Evolutionary conservation across 2,329 filamentous ascomycete genomes (phyloP).

Genomic region (Exophiala dermatitidis): DNA sequence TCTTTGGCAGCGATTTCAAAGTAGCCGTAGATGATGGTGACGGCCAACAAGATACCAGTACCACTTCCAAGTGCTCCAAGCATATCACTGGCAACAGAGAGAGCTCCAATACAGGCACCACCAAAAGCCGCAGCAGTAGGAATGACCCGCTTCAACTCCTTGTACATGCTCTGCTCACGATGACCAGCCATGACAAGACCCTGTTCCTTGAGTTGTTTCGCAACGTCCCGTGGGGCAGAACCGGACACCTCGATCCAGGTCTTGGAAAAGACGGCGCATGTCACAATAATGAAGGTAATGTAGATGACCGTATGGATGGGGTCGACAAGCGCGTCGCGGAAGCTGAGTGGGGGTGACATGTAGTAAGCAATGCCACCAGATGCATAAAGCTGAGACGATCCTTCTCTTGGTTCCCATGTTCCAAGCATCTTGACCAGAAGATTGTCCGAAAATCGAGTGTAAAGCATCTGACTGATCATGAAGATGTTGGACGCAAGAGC

Average conservation of each 20-base stretch:
- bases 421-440: constrained; percentile 94
- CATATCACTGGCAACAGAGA: constrained; percentile 91
- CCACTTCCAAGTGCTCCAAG: constrained; percentile 92
- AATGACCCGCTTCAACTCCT: constrained; percentile 98
- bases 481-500: constrained; percentile 98
- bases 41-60: constrained; percentile 94
- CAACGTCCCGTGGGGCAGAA: constrained; percentile 93
- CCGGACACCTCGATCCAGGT: constrained; percentile 99
- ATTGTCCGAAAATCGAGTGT: constrained; percentile 98
- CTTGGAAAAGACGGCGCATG: constrained; percentile 98
- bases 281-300: constrained; percentile 94
- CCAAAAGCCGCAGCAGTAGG: constrained; percentile 96
- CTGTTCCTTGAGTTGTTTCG: constrained; percentile 99
- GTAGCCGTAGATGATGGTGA: constrained; percentile 99
- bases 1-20: constrained; percentile 99
- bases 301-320: constrained; percentile 95
- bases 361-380: constrained; percentile 95
- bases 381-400: constrained; percentile 90
- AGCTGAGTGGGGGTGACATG: constrained; percentile 97
- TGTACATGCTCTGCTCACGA: constrained; percentile 99
- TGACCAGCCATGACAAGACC: constrained; percentile 99
- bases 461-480: constrained; percentile 98
- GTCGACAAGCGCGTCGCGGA: constrained; percentile 93
- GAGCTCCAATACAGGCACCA: constrained; percentile 95
- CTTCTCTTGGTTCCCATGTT: constrained; percentile 96